Base-by-base conservation (phyloP, 2,329 filamentous ascomycete genomes). In the Xylariomycetidae sp. region DNA sequence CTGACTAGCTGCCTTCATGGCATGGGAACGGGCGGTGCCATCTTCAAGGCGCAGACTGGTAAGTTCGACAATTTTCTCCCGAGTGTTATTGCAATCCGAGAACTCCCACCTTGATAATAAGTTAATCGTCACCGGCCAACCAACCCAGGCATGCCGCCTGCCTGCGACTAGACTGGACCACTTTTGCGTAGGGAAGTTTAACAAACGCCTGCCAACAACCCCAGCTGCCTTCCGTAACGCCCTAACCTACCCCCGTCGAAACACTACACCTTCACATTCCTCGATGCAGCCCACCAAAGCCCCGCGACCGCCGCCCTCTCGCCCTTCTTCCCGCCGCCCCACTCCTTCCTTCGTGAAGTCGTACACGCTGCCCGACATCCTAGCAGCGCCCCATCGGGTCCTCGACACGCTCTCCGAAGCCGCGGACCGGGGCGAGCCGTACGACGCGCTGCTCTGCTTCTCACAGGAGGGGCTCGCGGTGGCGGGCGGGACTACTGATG, bases 1-100 rank as follows among this genome's bases (percentile, higher is more conserved):
- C n/a, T n/a, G n/a, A n/a, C n/a, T n/a, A n/a, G n/a, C 27, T 56
- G 54, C 38, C 56, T 63, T 5, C 60, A 63, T 41, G 60, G 60
- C 23, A 51, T 52, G 25, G 59, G 60, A 40, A 61, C 59, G 16
- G 61, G 58, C 39, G 59, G 42, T 41, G 38, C 46, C 14, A 62
- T 63, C 30, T 57, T 63, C 37, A 49, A 48, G 35, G 54, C 57
- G 9, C 60, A 63, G 34, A 60, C 60, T 14, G 53, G 59, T 59
- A 31, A 25, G 30, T 16, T 16, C 22, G 9, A 9, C 22, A 9
- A n/a, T 25, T 25, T 25, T 9, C 9, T 25, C 9, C n/a, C 9
- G 22, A n/a, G 22, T 25, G 9, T 9, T 25, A 25, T 13, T 16
- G 50, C 48, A 25, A 30, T 33, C 18, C 19, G 17, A n/a, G n/a